A percentile compares a stretch with the other conserved stretches of the same genome.
Evolutionary conservation across 306 rosid genomes (phyloP).

Genomic region (Lathyrus oleraceus): DNA sequence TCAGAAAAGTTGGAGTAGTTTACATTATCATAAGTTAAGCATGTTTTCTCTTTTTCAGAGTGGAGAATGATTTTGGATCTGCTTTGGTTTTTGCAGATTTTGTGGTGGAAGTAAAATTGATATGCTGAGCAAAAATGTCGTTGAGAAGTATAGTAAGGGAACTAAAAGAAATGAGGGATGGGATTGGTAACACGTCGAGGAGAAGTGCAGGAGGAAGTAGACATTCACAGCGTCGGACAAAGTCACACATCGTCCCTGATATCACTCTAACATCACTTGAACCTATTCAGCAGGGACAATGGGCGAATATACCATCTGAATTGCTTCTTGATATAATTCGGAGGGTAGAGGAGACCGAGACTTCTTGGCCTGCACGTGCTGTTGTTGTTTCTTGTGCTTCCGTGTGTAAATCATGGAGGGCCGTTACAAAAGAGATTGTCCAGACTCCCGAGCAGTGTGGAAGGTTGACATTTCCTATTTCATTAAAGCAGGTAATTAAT

Average conservation of each 20-base stretch:
- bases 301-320: conserved; percentile 78
- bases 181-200: conserved; percentile 64
- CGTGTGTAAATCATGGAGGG: conserved; percentile 87
- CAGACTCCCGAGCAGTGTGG: conserved; percentile 84
- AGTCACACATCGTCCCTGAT: conserved; percentile 80
- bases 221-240: conserved; percentile 55
- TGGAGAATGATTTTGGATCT: conserved; percentile 4
- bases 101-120: conserved; percentile 43
- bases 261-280: conserved; percentile 36
- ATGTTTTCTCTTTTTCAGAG: neutral
- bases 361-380: conserved; percentile 76
- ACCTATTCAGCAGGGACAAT: conserved; percentile 54
- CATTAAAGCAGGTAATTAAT: conserved; percentile 79
- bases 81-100: conserved; percentile 35
- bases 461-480: conserved; percentile 84
- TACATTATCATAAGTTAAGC: neutral
- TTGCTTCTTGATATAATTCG: conserved; percentile 74
- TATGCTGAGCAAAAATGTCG: conserved; percentile 56
- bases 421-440: conserved; percentile 63
- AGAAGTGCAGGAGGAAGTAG: conserved; percentile 60
- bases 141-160: conserved; percentile 67
- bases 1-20: conserved; percentile 6
- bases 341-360: conserved; percentile 82
- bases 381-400: conserved; percentile 71
- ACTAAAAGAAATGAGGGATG: conserved; percentile 72